Evolutionary conservation across 306 rosid species (phyloP), one percentile per base, ranked within the genome.

Genomic region (Potentilla sterilis): DNA sequence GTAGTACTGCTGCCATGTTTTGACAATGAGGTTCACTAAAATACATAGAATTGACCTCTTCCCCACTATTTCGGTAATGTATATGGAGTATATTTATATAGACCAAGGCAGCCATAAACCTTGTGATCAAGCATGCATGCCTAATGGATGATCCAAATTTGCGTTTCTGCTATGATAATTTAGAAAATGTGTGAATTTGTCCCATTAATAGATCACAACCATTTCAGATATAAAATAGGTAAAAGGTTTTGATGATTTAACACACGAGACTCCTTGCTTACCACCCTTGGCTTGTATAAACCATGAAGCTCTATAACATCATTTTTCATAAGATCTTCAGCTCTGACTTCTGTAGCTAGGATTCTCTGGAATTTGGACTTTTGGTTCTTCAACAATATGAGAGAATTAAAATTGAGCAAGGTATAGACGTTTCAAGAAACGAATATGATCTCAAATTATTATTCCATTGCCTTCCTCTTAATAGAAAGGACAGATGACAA

Each of bases 1-100:
- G 24, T 8, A 8, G 28, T 28, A 28, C 28, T 8, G 4, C 12
- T 19, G 24, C n/a, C 3, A n/a, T 54, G 58, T 28, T 2, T 19
- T 54, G 12, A n/a, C 19, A 4, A 9, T n/a, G 4, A 7, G 59
- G 11, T 54, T 54, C 55, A 5, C n/a, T 49, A 1, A 15, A 49
- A 49, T 16, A 2, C 19, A 14, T 49, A n/a, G 55, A 49, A 49
- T 16, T 49, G 8, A 15, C 19, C 18, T 13, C 52, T 47, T 13
- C 18, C 12, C 51, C 18, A 3, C 18, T 13, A 47, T 4, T 47
- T 49, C 4, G n/a, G 15, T 15, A 1, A 0, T 16, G 21, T 49
- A 1, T 4, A 47, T 1, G 19, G 19, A 15, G 6, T 19, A 83
- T 84, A 79, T 28, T 28, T 70, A 74, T 75, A 70, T 32, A 37